Evolutionary conservation across 148 eudicot species (phyloP).

Genomic region (Suaeda aralocaspica): DNA sequence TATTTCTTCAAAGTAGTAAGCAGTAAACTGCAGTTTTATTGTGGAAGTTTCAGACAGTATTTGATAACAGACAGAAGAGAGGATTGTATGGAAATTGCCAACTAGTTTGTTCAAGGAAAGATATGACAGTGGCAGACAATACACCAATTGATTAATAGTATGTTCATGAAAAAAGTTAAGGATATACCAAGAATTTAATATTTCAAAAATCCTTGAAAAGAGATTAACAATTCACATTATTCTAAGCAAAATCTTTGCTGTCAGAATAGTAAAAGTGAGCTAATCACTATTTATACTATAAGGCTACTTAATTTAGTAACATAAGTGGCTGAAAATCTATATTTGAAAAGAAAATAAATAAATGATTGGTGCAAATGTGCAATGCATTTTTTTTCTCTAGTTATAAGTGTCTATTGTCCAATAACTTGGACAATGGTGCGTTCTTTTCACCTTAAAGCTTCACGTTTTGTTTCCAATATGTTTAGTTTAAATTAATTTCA

Average conservation of each 20-base stretch:
- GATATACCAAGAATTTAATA: conserved; percentile 20
- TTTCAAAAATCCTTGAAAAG: background rate
- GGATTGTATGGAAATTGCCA: conserved; percentile 61
- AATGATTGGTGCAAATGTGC: too few relatives aligned
- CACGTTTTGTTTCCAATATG: too few relatives aligned
- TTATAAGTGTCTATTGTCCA: too few relatives aligned
- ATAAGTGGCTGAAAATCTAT: too few relatives aligned
- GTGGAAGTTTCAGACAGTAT: conserved; percentile 30
- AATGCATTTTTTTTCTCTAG: too few relatives aligned
- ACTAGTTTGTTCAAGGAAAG: conserved; percentile 62
- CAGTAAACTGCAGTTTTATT: conserved; percentile 19
- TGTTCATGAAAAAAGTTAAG: conserved; percentile 22
- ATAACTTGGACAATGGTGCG: too few relatives aligned
- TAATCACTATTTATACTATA: conserved; percentile 3
- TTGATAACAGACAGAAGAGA: conserved; percentile 56
- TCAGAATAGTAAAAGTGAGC: conserved; percentile 17
- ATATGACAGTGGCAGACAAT: conserved; percentile 85
- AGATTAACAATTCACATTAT: background rate
- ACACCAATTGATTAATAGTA: conserved; percentile 21
- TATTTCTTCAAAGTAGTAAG: conserved; percentile 13
- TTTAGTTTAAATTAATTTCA: too few relatives aligned
- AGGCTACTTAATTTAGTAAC: background rate
- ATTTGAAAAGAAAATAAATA: too few relatives aligned
- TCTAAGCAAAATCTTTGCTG: conserved; percentile 20
- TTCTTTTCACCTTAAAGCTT: too few relatives aligned